Evolutionary conservation across 768 basidiomycete species (phyloP).

Genomic region (Rhodosporidiobolus sp.): DNA sequence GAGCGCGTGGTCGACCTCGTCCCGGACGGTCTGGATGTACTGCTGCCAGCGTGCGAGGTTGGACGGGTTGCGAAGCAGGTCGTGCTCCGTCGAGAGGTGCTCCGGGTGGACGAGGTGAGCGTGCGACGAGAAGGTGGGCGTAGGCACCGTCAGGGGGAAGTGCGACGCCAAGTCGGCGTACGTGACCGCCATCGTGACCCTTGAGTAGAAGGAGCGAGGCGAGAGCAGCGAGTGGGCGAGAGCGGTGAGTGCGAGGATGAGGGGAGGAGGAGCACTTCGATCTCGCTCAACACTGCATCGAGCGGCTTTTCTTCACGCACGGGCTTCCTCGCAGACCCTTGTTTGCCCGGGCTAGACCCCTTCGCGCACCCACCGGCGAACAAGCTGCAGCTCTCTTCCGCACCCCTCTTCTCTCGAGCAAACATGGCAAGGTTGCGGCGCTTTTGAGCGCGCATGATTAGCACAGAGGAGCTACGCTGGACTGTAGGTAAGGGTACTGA

Average conservation of each 20-base stretch:
- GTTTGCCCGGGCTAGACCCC: no score
- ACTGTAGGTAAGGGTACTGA: no score
- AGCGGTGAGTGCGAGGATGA: not conserved
- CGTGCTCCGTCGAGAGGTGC: slow-evolving; percentile 87
- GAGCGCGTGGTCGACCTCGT: slow-evolving; percentile 56
- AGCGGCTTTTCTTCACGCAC: no score
- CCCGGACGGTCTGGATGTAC: slow-evolving; percentile 71
- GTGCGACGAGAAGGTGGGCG: slow-evolving; percentile 75
- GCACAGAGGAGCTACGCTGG: no score
- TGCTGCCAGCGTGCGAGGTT: slow-evolving; percentile 93
- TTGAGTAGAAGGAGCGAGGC: not conserved
- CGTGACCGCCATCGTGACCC: not conserved
- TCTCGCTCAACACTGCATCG: no score
- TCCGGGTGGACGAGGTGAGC: slow-evolving; percentile 67
- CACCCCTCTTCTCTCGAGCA: no score
- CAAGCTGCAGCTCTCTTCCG: no score
- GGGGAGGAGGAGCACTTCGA: no score
- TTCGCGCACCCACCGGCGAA: no score
- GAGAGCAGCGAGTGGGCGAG: not conserved
- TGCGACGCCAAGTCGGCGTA: slow-evolving; percentile 51
- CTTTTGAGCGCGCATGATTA: no score
- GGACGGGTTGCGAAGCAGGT: slow-evolving; percentile 81
- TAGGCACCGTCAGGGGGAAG: slow-evolving; percentile 81
- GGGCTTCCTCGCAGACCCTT: no score
- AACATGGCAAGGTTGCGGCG: no score